These are phyloP conservation scores for Candida sp. DNA, from an alignment of 1,139 yeast species.

Conservation along the genomic window DNA sequence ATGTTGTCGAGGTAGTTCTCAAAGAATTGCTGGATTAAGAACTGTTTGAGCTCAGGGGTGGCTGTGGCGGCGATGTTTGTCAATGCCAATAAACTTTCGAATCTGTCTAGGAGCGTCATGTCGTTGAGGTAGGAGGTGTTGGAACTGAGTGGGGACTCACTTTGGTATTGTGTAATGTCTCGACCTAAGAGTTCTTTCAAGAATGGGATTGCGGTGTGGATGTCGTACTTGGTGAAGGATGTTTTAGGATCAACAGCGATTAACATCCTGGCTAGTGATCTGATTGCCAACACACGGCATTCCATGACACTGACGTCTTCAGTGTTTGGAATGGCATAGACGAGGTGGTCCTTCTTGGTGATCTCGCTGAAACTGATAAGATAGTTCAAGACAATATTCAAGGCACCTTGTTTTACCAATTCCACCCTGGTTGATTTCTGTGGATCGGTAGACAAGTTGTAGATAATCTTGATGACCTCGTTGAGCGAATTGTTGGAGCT, in stretches of 20 bases:
- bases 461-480: slow-evolving; percentile 13
- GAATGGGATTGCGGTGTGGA: slow-evolving; percentile 49
- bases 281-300: slow-evolving; percentile 28
- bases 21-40: slow-evolving; percentile 37
- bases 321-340: slow-evolving; percentile 25
- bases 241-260: slow-evolving; percentile 42
- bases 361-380: slow-evolving; percentile 37
- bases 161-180: slow-evolving; percentile 27
- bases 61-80: slow-evolving; percentile 49
- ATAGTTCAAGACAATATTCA: slow-evolving; percentile 40
- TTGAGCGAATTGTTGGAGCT: slow-evolving; percentile 11
- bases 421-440: slow-evolving; percentile 31
- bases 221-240: slow-evolving; percentile 45
- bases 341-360: slow-evolving; percentile 11
- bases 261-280: slow-evolving; percentile 47
- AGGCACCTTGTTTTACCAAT: slow-evolving; percentile 51
- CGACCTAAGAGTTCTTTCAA: slow-evolving; percentile 50
- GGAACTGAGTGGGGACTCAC: slow-evolving; percentile 3
- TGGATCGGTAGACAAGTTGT: slow-evolving; percentile 27
- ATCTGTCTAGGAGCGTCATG: slow-evolving; percentile 40
- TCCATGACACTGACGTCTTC: slow-evolving; percentile 19
- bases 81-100: slow-evolving; percentile 50
- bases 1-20: slow-evolving; percentile 38
- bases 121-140: slow-evolving; percentile 25
- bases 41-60: slow-evolving; percentile 29